Base-by-base conservation (phyloP, 2,329 filamentous ascomycete species). In the Aureobasidium mangrovei region DNA sequence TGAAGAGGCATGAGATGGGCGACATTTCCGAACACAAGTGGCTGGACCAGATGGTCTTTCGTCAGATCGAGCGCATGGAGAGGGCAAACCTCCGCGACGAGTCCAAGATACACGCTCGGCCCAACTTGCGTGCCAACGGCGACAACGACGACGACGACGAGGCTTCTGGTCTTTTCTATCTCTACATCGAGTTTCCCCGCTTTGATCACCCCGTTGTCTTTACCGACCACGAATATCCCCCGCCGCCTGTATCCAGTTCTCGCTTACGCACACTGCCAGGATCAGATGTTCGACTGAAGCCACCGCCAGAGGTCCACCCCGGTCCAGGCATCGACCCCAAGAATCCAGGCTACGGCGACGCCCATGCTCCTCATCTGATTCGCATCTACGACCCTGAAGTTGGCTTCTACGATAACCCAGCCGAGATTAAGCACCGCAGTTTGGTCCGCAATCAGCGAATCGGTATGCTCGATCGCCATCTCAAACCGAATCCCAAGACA, bases 1-100 rank as follows among this genome's bases (percentile, higher is more conserved):
- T 98, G 67, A 98, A 98, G 72, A 95, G 95, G 70, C 93, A 97
- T 65, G 94, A 98, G 67, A 94, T 96, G 86, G 91, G 90, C 18
- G 93, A 98, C 67, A 91, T 98, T 28, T 84, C 88, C 0, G 82
- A 90, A 12, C 86, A 95, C 45, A 88, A 94, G 63, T 98, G 93
- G 94, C 79, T 98, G 41, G 93, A 98, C 68, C 88, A 93, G 64
- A 79, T 97, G 62, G 91, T 96, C 2, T 98, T 95, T 67, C 84
- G 91, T 39, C 86, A 86, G 49, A 84, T 95, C 57, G 91, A 95
- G 72, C 93, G 87, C 70, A 70, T 72, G 44, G 67, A 72, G 57
- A 59, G 69, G 29, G 64, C 64, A 55, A 65, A 73, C 33, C 64
- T 72, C 12, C 69, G 64, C 32, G 71, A 74, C 38, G 68, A 40